These are phyloP conservation scores for Fusarium cyanostomum DNA, from an alignment of 2,329 filamentous ascomycete genomes.

Conservation along the genomic window DNA sequence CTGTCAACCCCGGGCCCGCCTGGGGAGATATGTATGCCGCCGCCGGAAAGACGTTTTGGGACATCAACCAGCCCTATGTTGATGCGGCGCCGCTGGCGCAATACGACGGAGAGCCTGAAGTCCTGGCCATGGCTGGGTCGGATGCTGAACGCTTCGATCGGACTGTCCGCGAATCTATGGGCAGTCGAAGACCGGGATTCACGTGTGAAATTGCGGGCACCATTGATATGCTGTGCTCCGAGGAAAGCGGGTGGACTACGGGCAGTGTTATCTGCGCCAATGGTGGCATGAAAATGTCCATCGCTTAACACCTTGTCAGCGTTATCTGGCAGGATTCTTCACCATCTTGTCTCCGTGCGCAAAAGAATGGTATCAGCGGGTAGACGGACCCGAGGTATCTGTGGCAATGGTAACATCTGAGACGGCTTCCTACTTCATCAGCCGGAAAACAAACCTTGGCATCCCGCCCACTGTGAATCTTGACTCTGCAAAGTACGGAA, in stretches of 20 bases:
- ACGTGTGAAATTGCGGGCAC: conserved; percentile 71
- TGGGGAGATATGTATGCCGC: conserved; percentile 62
- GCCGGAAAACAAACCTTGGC: background rate
- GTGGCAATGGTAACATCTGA: conserved; percentile 11
- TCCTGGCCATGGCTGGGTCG: conserved; percentile 43
- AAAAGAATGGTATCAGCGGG: background rate
- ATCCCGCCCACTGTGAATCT: background rate
- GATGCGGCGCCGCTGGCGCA: conserved; percentile 49
- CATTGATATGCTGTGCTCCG: conserved; percentile 74
- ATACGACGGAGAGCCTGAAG: conserved; percentile 47
- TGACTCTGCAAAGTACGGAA: background rate
- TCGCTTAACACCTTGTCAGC: conserved; percentile 38
- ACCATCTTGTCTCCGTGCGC: background rate
- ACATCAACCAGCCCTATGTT: conserved; percentile 52
- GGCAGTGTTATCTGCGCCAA: conserved; percentile 78
- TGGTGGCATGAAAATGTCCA: conserved; percentile 59
- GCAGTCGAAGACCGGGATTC: conserved; percentile 48
- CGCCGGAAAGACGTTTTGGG: conserved; percentile 48
- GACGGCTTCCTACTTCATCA: conserved; percentile 14
- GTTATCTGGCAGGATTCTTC: background rate
- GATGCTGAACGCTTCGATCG: conserved; percentile 48
- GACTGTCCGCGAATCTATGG: conserved; percentile 48
- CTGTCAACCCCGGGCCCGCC: conserved; percentile 66
- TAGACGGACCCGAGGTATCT: background rate
- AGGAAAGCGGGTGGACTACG: conserved; percentile 74